Evolutionary conservation across 2,329 filamentous ascomycete genomes (phyloP), one percentile per base, ranked within the genome.

Genomic region (Lasiodiplodia gonubiensis): DNA sequence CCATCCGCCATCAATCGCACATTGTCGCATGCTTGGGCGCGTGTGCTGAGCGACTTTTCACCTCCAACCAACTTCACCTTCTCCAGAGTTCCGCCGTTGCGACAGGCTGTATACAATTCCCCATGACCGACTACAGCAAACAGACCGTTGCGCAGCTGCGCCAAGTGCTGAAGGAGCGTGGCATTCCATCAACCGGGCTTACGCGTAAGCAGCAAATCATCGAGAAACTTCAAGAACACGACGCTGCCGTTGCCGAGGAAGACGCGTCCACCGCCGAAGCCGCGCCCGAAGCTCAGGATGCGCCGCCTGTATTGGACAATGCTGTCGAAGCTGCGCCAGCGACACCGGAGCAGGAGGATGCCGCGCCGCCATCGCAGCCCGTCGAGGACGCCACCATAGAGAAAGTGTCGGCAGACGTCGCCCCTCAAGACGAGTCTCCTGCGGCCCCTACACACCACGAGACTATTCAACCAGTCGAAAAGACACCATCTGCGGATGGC

Each of bases 181-280:
- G 77, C 54, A 83, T 85, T 67, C 74, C 82, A 1, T 76, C 77
- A 27, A 81, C 81, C 0, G 81, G 82, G 27, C 73, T 84, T 35
- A 81, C 81, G 61, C 75, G 81, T 57, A 85, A 85, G 72, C 79
- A 80, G 68, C 80, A 84, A 68, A 81, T 82, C 57, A 75, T 84
- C 39, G 82, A 84, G 68, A 81, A 79, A 70, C 74, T 85, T 10
- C 73, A 79, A 66, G 78, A 72, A 39, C 67, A 75, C 37, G 78
- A 79, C 69, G 69, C 66, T 23, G n/a, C 46, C 21, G 27, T 30
- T 21, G 59, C 42, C 59, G 30, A 46, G 23, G 59, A 63, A 37
- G 59, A 63, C 59, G 59, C 59, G 59, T 51, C 59, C 33, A 12
- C 37, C 37, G 35, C 46, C 23, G 55, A 42, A 35, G 21, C 65